These are phyloP conservation scores for Calonectria crousiana DNA, from an alignment of 2,329 filamentous ascomycete species.

Conservation along the genomic window DNA sequence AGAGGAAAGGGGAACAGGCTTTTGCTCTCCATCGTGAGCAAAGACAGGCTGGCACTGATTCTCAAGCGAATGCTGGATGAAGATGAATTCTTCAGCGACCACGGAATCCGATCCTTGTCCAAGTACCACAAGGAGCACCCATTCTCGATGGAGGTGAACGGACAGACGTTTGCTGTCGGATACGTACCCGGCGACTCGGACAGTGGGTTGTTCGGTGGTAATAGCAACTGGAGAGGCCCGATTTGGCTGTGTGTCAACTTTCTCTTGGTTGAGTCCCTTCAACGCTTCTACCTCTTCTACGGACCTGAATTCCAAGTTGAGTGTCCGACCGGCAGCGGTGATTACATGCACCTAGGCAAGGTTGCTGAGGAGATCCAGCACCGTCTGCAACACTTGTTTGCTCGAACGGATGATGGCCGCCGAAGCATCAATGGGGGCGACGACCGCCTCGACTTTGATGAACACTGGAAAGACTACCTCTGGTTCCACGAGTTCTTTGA, in stretches of 20 bases:
- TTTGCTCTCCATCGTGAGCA: constrained; percentile 89
- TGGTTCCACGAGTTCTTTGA: constrained; percentile 99
- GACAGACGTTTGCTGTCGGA: constrained; percentile 86
- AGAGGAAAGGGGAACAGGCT: constrained; percentile 92
- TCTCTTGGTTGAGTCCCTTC: constrained; percentile 91
- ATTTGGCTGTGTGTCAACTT: constrained; percentile 99
- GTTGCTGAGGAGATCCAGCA: constrained; percentile 97
- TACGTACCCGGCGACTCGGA: constrained; percentile 98
- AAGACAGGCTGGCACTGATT: constrained; percentile 91
- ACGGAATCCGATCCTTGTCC: constrained; percentile 92
- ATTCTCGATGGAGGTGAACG: constrained; percentile 95
- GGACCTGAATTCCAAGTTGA: constrained; percentile 90
- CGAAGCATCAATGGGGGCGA: constrained; percentile 90
- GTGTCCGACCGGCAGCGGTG: constrained; percentile 92
- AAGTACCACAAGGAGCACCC: constrained; percentile 92
- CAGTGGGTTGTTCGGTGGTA: constrained; percentile 93
- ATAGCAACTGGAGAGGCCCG: constrained; percentile 97
- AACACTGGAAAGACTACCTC: constrained; percentile 85
- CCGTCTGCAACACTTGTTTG: constrained; percentile 91
- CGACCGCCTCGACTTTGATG: constrained; percentile 89
- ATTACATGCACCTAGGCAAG: constrained; percentile 95
- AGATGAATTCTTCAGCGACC: constrained; percentile 89
- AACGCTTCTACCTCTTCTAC: constrained; percentile 97
- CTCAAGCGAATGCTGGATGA: constrained; percentile 93
- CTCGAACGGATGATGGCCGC: constrained; percentile 84